Evolutionary conservation across 768 basidiomycete species (phyloP), one percentile per base, ranked within the genome.

Genomic region (Agaricus blazei): DNA sequence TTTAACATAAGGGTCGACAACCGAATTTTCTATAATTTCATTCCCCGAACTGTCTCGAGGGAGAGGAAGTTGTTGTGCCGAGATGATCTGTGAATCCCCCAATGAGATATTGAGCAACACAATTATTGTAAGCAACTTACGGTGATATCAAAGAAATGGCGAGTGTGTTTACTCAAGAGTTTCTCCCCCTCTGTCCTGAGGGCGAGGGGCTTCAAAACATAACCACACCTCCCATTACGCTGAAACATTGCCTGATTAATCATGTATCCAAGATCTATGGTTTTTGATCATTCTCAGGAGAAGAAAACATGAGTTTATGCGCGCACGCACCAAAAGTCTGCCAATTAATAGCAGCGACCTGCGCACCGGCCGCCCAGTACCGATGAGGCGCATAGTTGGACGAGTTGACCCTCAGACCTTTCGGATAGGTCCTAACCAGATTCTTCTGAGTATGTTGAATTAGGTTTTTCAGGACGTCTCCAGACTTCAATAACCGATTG

Each of bases 201-300:
- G 2, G 87, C 83, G 3, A 76, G 76, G 1, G 96, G 96, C 66
- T 98, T 97, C 40, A 97, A 80, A 1, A 99, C 85, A 63, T 92
- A 97, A 0, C 96, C 96, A 1, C 82, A 77, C 4, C 88, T 80
- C n/a, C 88, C 90, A 61, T 96, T 95, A 3, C 89, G 79, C 59
- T 87, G 85, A 69, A 99, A 99, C 92, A 98, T 94, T 5, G 95
- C 92, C 58, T 90, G 84, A 64, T 97, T 99, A 67, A 98, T 91
- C 75, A 87, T 85, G 64, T 87, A 89, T 2, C 93, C 94, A 49
- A 93, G 70, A 69, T 98, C 94, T 93, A 15, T 12, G 3, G 23
- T 51, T 40, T 24, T 9, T 9, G 24, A 38, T 56, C 42, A 45
- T 14, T 40, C 24, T 27, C 15, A 52, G 49, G 4, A 27, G 7